These are phyloP conservation scores for Ephemerocybe angulata DNA, from an alignment of 768 basidiomycete species.

Conservation along the genomic window DNA sequence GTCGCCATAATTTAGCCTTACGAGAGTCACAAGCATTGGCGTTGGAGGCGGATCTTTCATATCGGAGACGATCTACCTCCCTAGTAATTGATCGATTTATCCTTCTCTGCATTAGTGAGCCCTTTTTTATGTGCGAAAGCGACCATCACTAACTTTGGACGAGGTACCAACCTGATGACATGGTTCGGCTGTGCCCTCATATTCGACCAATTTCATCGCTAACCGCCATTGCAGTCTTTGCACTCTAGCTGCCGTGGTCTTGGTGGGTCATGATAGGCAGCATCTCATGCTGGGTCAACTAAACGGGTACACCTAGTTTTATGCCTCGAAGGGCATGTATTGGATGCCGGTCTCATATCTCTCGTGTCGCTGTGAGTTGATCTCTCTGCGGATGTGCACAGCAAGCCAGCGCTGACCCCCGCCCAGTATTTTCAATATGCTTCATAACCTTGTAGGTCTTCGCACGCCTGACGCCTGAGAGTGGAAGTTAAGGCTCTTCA, in stretches of 20 bases:
- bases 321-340: background rate
- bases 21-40: background rate
- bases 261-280: background rate
- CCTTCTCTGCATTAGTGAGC: slow-evolving; percentile 6
- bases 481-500: background rate
- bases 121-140: background rate
- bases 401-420: background rate
- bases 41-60: background rate
- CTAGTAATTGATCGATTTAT: slow-evolving; percentile 2
- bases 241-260: background rate
- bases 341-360: background rate
- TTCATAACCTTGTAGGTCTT: background rate
- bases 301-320: background rate
- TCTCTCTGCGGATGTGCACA: background rate
- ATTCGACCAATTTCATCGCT: background rate
- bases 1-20: background rate
- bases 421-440: slow-evolving; percentile 1
- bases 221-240: background rate
- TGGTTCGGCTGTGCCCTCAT: background rate
- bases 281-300: background rate
- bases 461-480: background rate
- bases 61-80: background rate
- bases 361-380: background rate
- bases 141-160: background rate
- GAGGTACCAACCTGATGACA: background rate